Base-by-base conservation (phyloP, 2,329 filamentous ascomycete genomes). In the Cryphonectria japonica region DNA sequence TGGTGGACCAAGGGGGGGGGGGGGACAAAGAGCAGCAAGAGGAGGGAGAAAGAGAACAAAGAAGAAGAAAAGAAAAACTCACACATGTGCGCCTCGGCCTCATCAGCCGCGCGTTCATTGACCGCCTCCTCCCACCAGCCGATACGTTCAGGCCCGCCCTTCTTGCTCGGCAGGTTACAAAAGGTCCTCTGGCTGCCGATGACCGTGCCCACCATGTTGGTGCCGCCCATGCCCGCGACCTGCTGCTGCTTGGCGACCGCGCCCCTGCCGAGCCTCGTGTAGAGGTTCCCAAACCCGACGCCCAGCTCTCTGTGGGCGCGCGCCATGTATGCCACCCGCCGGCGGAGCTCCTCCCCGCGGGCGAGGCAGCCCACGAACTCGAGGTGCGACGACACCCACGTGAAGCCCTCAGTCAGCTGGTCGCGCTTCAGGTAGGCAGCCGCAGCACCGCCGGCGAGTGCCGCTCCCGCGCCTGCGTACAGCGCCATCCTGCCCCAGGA, bases 361-460 rank as follows among this genome's bases (percentile, higher is more conserved):
- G 93, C 92, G 9, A 99, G 87, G 77, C 94, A 97, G 2, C 94
- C 94, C 1, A 98, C 93, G 77, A 98, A 99, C 80, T 96, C 93
- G 37, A 99, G 88, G 81, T 99, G 96, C 50, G 93, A 96, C 22
- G 92, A 89, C 19, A 93, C 93, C 94, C 95, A 98, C 13, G 85
- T 85, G 83, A 91, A 91, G 9, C 95, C 92, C 72, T 91, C 86
- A 2, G 87, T 88, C 73, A 98, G 89, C 74, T 93, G 90, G 43
- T 97, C 93, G 69, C 93, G 89, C 76, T 96, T 94, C 76, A 92
- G 85, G 83, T 97, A 98, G 14, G 95, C 92, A 9, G 94, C 94
- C 0, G 93, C 93, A 0, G 92, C 92, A 9, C 93, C 93, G 0
- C 92, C 95, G 1, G 91, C 92, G 0, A 95, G 91, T 0, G 95